phyloP scores from a whole-genome alignment of 768 basidiomycete species.

The Cystoderma amianthinum region DNA sequence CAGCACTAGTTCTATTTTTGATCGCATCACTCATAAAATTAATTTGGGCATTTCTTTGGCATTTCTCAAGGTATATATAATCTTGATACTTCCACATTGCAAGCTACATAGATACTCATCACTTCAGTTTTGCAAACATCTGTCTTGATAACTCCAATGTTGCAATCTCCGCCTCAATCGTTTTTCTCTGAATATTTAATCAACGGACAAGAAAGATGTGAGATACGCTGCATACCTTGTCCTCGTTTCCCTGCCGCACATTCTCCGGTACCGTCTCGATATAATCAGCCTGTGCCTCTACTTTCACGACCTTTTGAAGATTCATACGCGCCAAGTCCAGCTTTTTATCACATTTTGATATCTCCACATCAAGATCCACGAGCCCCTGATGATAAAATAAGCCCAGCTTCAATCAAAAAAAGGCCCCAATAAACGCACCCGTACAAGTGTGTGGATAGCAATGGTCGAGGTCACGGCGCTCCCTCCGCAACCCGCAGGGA shows the following conservation, averaged over 20 bases:
- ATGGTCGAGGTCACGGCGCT: conserved; percentile 70
- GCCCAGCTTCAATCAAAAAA: background rate
- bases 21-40: no score
- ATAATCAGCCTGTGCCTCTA: conserved; percentile 71
- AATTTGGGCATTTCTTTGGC: no score
- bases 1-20: no score
- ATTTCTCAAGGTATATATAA: no score
- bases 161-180: conserved; percentile 72
- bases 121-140: conserved; percentile 67
- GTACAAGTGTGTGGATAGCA: conserved; percentile 77
- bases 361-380: conserved; percentile 83
- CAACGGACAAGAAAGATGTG: conserved; percentile 1
- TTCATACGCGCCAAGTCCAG: conserved; percentile 62
- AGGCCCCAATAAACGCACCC: conserved; percentile 61
- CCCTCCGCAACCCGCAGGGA: conserved; percentile 87
- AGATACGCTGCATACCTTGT: conserved; percentile 56
- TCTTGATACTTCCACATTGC: background rate
- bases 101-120: no score
- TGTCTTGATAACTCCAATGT: conserved; percentile 64
- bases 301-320: conserved; percentile 71
- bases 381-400: conserved; percentile 62
- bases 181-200: conserved; percentile 50
- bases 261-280: conserved; percentile 71
- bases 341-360: conserved; percentile 88
- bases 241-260: conserved; percentile 68